Conservation (phyloP, 176 grass and related monocot genomes). For the Phragmites australis region DNA sequence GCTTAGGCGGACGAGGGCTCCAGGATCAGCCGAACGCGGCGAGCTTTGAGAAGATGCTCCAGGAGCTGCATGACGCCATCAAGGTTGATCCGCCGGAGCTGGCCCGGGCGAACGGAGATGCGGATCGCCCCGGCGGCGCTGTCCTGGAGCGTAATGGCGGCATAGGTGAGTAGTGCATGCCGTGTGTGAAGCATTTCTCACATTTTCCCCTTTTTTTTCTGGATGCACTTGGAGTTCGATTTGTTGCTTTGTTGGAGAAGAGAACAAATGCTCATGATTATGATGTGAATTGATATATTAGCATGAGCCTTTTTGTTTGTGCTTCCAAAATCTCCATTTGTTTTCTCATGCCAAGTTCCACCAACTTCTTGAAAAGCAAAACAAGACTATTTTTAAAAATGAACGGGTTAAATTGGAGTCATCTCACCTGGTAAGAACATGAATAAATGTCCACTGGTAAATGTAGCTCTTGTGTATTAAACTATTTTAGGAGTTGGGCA, state of each 20-base stretch:
- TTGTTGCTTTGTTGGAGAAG: constrained; percentile 45
- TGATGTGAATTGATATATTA: constrained; percentile 38
- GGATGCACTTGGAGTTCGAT: constrained; percentile 34
- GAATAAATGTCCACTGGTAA: not conserved
- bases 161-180: constrained; percentile 56
- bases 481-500: not conserved
- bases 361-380: constrained; percentile 37
- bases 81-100: constrained; percentile 18
- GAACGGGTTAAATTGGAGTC: not conserved
- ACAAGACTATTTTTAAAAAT: not conserved
- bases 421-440: not conserved
- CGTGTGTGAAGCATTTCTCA: constrained; percentile 46
- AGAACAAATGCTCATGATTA: constrained; percentile 53
- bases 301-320: constrained; percentile 41
- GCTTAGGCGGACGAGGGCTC: not conserved
- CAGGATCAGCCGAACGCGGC: constrained; percentile 22
- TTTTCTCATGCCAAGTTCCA: constrained; percentile 32
- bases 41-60: constrained; percentile 55
- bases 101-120: not conserved
- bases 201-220: constrained; percentile 35
- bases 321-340: constrained; percentile 46
- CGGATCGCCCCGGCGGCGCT: not conserved
- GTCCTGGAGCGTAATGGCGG: constrained; percentile 16
- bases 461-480: not conserved
- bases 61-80: constrained; percentile 50